Evolutionary conservation across 805 yeast species (phyloP).

Genomic region (Metschnikowia lachancei): DNA sequence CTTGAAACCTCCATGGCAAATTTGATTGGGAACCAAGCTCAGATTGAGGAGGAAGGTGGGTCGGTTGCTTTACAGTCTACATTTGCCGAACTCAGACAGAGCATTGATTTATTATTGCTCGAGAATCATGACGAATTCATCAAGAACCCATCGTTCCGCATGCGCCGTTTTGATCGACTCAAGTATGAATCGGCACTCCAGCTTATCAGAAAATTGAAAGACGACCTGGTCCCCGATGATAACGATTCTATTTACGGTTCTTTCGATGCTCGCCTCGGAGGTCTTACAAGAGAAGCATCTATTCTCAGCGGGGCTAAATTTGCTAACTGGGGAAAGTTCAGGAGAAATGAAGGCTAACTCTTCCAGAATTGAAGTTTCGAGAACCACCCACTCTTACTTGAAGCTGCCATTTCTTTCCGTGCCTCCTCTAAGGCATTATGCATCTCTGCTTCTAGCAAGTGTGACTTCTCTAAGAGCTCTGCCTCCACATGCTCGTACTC

Average conservation of each 20-base stretch:
- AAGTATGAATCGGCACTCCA: slow-evolving; percentile 67
- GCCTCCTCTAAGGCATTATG: slow-evolving; percentile 15
- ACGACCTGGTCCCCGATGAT: slow-evolving; percentile 20
- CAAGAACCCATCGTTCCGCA: slow-evolving; percentile 43
- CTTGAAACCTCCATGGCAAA: slow-evolving; percentile 56
- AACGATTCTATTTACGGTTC: slow-evolving; percentile 11
- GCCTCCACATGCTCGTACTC: slow-evolving; percentile 27
- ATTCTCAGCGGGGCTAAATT: slow-evolving; percentile 26
- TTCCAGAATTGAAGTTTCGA: slow-evolving; percentile 22
- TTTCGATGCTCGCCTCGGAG: slow-evolving; percentile 10
- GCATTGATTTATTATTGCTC: slow-evolving; percentile 64
- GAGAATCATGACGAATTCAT: slow-evolving; percentile 65
- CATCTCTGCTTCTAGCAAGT: slow-evolving; percentile 19
- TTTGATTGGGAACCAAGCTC: slow-evolving; percentile 25
- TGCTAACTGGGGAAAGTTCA: slow-evolving; percentile 33
- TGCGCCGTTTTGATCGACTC: slow-evolving; percentile 65
- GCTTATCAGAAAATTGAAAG: slow-evolving; percentile 53
- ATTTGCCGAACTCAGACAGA: slow-evolving; percentile 75
- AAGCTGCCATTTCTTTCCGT: slow-evolving; percentile 12
- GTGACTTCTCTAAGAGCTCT: slow-evolving; percentile 15
- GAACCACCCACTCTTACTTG: slow-evolving; percentile 15
- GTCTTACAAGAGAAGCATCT: slow-evolving; percentile 18
- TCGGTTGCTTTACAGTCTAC: slow-evolving; percentile 64
- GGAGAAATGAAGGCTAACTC: slow-evolving; percentile 18
- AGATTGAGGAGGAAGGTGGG: slow-evolving; percentile 28